Percentiles rank a stretch among this genome's conserved stretches.
Conservation (phyloP, 2,329 filamentous ascomycete genomes). For the Aaosphaeria arxii region DNA sequence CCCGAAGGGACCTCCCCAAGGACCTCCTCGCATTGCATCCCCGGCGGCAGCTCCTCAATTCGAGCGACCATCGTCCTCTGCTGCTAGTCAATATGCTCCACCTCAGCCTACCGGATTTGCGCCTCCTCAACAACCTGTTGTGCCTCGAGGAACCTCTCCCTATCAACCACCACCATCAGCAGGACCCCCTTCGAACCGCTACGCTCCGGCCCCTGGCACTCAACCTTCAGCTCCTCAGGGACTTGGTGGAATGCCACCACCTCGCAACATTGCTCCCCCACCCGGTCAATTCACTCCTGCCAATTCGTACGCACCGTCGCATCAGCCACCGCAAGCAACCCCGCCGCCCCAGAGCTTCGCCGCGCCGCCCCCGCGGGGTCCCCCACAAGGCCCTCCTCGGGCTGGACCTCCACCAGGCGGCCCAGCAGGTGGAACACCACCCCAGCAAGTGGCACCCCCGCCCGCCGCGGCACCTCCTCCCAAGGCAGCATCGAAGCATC, state of each 20-base stretch:
- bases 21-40: conserved; percentile 60
- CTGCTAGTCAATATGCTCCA: conserved; percentile 59
- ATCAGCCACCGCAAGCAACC: conserved; percentile 37
- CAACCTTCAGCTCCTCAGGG: conserved; percentile 44
- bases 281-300: conserved; percentile 42
- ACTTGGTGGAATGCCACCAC: conserved; percentile 36
- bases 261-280: conserved; percentile 43
- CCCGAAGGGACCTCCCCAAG: conserved; percentile 64
- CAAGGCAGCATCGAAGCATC: conserved; percentile 60
- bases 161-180: conserved; percentile 80
- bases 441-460: conserved; percentile 32
- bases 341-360: conserved; percentile 49
- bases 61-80: conserved; percentile 61
- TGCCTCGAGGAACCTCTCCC: conserved; percentile 75
- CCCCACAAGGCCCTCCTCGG: conserved; percentile 43
- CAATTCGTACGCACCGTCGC: conserved; percentile 39
- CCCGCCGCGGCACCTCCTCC: conserved; percentile 52
- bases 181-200: conserved; percentile 56
- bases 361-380: conserved; percentile 40
- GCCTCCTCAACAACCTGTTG: conserved; percentile 53
- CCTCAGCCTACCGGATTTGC: conserved; percentile 42
- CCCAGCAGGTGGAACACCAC: conserved; percentile 38
- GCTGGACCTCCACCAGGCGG: conserved; percentile 41
- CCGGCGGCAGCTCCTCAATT: conserved; percentile 53
- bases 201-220: conserved; percentile 62